Percentiles rank a stretch among this genome's conserved stretches.
Evolutionary conservation across 805 yeast genomes (phyloP).

Genomic region (Ogataea nonfermentans): DNA sequence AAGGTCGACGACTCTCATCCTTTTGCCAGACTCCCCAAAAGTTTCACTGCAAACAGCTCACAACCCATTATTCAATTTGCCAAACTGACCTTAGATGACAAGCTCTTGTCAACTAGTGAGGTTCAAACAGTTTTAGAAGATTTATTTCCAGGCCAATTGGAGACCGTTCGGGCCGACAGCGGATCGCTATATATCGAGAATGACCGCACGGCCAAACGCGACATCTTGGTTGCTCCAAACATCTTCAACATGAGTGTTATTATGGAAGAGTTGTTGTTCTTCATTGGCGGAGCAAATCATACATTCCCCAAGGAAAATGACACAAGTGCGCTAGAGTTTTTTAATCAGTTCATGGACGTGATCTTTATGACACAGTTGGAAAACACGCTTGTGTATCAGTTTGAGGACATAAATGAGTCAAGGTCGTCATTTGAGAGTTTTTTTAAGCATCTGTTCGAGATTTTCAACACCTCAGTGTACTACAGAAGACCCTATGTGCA

Average conservation of each 20-base stretch:
- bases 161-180: slow-evolving; percentile 25
- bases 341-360: slow-evolving; percentile 60
- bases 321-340: slow-evolving; percentile 41
- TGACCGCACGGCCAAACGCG: slow-evolving; percentile 54
- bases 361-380: slow-evolving; percentile 66
- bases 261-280: slow-evolving; percentile 68
- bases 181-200: slow-evolving; percentile 54
- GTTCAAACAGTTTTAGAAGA: slow-evolving; percentile 50
- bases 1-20: slow-evolving; percentile 20
- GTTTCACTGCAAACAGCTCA: slow-evolving; percentile 16
- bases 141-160: slow-evolving; percentile 61
- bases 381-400: slow-evolving; percentile 50
- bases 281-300: slow-evolving; percentile 56
- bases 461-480: slow-evolving; percentile 58
- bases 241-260: slow-evolving; percentile 79
- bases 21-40: slow-evolving; percentile 25
- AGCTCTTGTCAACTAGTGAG: slow-evolving; percentile 31
- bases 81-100: slow-evolving; percentile 32
- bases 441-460: slow-evolving; percentile 45
- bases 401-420: slow-evolving; percentile 41
- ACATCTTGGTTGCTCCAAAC: slow-evolving; percentile 64
- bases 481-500: slow-evolving; percentile 57
- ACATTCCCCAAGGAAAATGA: slow-evolving; percentile 35
- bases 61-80: slow-evolving; percentile 38
- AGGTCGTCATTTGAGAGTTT: slow-evolving; percentile 38